These are phyloP conservation scores for Diaporthe nobilis DNA, from an alignment of 2,329 filamentous ascomycete species.

Conservation along the genomic window DNA sequence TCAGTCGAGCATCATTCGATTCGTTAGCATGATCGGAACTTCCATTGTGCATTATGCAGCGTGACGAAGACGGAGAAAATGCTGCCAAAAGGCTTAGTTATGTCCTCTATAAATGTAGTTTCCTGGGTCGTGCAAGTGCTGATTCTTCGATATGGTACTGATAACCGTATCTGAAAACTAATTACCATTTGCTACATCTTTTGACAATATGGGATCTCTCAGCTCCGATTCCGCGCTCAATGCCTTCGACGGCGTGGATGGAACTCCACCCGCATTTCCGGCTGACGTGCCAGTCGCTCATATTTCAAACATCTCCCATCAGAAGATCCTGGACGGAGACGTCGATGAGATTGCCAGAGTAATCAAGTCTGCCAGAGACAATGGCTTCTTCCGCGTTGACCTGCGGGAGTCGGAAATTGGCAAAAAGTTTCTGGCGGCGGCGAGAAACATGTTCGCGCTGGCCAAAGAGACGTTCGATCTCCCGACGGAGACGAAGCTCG, in stretches of 20 bases:
- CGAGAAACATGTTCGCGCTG: neutral
- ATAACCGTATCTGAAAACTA: neutral
- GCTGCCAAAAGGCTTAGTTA: neutral
- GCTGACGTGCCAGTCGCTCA: neutral
- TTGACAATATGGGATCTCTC: neutral
- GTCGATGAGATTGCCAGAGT: slow-evolving; percentile 5
- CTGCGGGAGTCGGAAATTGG: neutral
- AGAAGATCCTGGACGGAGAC: slow-evolving; percentile 8
- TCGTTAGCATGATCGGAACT: neutral
- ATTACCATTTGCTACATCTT: neutral
- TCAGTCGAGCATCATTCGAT: slow-evolving; percentile 9
- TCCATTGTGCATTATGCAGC: neutral
- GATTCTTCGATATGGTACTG: neutral
- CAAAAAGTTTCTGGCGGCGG: neutral
- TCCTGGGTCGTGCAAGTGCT: neutral
- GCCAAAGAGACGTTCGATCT: slow-evolving; percentile 5
- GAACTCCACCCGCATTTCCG: neutral
- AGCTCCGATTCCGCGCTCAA: neutral
- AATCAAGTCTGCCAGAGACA: neutral
- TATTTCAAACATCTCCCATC: neutral
- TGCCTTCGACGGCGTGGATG: neutral
- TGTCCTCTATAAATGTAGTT: slow-evolving; percentile 3
- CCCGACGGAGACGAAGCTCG: neutral
- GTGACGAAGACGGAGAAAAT: neutral
- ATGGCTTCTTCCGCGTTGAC: slow-evolving; percentile 12